Base-by-base conservation (phyloP, 2,329 filamentous ascomycete species). In the Exophiala sp. region DNA sequence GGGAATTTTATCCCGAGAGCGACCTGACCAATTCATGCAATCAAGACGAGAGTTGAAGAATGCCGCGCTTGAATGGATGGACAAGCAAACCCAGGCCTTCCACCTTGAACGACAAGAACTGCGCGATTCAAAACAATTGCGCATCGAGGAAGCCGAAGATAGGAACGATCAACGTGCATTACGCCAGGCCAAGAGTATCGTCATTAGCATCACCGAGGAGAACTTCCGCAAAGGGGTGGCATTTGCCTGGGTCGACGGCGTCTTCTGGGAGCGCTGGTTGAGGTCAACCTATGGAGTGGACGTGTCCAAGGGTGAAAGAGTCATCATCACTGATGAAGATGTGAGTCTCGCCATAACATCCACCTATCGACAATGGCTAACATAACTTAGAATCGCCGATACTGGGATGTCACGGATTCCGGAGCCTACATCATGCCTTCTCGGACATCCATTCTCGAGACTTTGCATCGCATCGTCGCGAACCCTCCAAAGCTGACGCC, bases 211-310 rank as follows among this genome's bases (percentile, higher is more conserved):
- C 81, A 85, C 91, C 61, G 85, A 86, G 64, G 60, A 62, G 16
- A 80, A 88, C 45, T 83, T 89, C 64, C 84, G 85, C 60, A 95
- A 91, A 67, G 86, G 95, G 65, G 89, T 97, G 35, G 81, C 82
- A 7, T 98, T 98, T 68, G 93, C 93, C 10, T 98, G 93, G 93
- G 88, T 97, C 10, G 93, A 98, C 65, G 89, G 90, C 43, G 80
- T 88, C 6, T 97, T 97, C 68, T 98, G 93, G 93, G 90, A 97
- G 69, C 81, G 91, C 55, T 98, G 93, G 93, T 81, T 98, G 58
- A 80, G 85, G 59, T 90, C 85, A n/a, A 96, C 91, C 0, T 98
- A 95, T 64, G 91, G 91, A 47, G 85, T 97, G 59, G 86, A 94
- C 61, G 83, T 93, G 24, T 76, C 74, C 54, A 83, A 93, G 56